phyloP scores from a whole-genome alignment of 345 rosid species.

The Fremontodendron californicum region DNA sequence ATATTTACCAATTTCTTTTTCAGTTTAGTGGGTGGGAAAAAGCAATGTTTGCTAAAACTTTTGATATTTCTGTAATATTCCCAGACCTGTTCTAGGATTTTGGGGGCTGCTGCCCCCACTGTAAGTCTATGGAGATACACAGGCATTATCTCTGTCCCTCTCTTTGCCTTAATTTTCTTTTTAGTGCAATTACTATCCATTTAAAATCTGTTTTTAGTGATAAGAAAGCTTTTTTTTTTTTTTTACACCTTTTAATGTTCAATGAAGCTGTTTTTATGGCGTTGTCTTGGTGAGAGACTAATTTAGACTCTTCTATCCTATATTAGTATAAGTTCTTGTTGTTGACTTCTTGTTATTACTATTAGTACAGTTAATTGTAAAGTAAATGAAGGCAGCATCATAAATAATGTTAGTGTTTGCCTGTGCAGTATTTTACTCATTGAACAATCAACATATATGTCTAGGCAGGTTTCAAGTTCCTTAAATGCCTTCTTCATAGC shows the following conservation, averaged over 20 bases:
- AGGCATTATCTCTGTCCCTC: not conserved
- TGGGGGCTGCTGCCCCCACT: not conserved
- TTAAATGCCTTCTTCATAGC: not conserved
- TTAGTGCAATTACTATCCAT: too few relatives aligned
- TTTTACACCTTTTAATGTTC: not conserved
- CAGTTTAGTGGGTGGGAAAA: not conserved
- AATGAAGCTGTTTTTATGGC: not conserved
- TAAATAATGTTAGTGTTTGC: not conserved
- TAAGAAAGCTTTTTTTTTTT: too few relatives aligned
- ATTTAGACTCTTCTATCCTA: too few relatives aligned
- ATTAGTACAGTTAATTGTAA: not conserved
- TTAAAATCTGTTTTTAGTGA: too few relatives aligned
- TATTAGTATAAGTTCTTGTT: too few relatives aligned
- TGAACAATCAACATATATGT: not conserved
- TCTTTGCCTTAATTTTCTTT: too few relatives aligned
- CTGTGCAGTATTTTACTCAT: not conserved
- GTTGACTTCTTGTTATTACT: too few relatives aligned
- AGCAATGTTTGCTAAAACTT: too few relatives aligned
- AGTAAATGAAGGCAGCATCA: not conserved
- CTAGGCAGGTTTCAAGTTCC: not conserved
- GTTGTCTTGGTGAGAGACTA: too few relatives aligned
- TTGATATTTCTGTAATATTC: too few relatives aligned
- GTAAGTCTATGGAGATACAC: not conserved
- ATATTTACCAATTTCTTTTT: not conserved
- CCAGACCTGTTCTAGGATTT: too few relatives aligned